Evolutionary conservation across 2,329 filamentous ascomycete genomes (phyloP).

Genomic region (Xenoacremonium recifei): DNA sequence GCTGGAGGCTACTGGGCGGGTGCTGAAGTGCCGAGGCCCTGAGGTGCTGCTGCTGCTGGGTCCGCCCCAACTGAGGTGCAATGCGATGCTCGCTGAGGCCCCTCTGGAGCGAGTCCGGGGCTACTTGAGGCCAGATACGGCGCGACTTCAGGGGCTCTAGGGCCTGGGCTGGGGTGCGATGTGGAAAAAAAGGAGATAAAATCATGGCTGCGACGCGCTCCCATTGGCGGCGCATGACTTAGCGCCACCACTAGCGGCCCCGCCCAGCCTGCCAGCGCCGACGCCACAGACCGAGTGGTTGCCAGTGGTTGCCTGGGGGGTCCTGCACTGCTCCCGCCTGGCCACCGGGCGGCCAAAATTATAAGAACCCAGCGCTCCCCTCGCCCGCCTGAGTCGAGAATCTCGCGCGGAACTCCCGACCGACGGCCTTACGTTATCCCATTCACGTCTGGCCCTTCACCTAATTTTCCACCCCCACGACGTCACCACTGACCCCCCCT

Average conservation of each 20-base stretch:
- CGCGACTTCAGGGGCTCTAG: conserved; percentile 40
- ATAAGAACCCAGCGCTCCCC: conserved; percentile 57
- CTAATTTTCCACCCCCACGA: conserved; percentile 33
- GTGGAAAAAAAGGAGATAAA: conserved; percentile 40
- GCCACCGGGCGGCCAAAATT: conserved; percentile 49
- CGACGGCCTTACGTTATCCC: conserved; percentile 52
- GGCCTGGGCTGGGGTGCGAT: conserved; percentile 30
- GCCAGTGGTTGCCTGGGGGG: conserved; percentile 34
- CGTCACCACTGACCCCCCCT: conserved; percentile 33
- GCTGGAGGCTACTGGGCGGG: too few species aligned
- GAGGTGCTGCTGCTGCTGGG: too few species aligned
- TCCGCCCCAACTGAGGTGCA: too few species aligned
- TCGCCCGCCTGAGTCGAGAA: conserved; percentile 47
- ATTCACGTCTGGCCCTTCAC: conserved; percentile 43
- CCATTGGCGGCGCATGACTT: conserved; percentile 39
- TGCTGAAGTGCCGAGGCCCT: conserved; percentile 1
- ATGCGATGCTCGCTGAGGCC: too few species aligned
- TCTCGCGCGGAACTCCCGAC: conserved; percentile 57
- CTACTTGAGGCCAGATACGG: conserved; percentile 28
- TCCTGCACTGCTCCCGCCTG: conserved; percentile 36
- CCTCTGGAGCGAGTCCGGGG: conserved; percentile 14
- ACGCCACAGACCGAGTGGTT: conserved; percentile 44
- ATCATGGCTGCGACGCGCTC: conserved; percentile 21
- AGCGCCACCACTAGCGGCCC: conserved; percentile 35
- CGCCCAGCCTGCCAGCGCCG: conserved; percentile 38